These are phyloP conservation scores for Cordia subcordata DNA, from an alignment of 257 asterid species.

Conservation along the genomic window DNA sequence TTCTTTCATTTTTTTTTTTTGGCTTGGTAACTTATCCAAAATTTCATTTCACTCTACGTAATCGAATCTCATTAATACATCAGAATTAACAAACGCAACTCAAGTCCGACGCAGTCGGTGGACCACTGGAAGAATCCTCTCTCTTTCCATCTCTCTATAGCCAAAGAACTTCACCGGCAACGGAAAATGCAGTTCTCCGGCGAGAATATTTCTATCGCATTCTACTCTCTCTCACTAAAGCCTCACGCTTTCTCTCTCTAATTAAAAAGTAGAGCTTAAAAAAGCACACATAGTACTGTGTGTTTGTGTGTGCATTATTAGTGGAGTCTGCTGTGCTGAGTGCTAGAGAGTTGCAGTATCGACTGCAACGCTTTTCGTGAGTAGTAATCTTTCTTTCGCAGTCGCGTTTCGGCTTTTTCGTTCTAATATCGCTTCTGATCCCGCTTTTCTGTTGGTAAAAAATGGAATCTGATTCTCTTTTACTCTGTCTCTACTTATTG, in stretches of 20 bases:
- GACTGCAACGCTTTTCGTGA: background rate
- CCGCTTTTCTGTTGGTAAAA: conserved; percentile 47
- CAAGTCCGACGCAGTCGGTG: conserved; percentile 69
- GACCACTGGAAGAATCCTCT: conserved; percentile 15
- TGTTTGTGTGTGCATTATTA: background rate
- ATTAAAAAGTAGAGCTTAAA: too few species aligned
- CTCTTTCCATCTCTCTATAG: conserved; percentile 1
- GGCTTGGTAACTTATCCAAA: conserved; percentile 4
- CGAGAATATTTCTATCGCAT: conserved; percentile 6
- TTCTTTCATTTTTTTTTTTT: background rate
- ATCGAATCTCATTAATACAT: conserved; percentile 53
- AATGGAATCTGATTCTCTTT: conserved; percentile 29
- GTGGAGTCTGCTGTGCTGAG: background rate
- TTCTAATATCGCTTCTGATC: conserved; percentile 37
- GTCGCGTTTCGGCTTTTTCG: conserved; percentile 20
- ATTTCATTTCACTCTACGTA: conserved; percentile 33
- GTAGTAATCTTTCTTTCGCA: background rate
- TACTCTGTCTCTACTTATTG: background rate
- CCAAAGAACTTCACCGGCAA: background rate
- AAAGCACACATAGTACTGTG: background rate
- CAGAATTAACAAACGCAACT: conserved; percentile 50
- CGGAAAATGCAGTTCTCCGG: conserved; percentile 2
- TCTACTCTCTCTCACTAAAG: conserved; percentile 16
- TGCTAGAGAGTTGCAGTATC: background rate
- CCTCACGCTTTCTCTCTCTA: conserved; percentile 6